These are phyloP conservation scores for Teunomyces barrocoloradensis DNA, from an alignment of 805 yeast genomes.

Conservation along the genomic window DNA sequence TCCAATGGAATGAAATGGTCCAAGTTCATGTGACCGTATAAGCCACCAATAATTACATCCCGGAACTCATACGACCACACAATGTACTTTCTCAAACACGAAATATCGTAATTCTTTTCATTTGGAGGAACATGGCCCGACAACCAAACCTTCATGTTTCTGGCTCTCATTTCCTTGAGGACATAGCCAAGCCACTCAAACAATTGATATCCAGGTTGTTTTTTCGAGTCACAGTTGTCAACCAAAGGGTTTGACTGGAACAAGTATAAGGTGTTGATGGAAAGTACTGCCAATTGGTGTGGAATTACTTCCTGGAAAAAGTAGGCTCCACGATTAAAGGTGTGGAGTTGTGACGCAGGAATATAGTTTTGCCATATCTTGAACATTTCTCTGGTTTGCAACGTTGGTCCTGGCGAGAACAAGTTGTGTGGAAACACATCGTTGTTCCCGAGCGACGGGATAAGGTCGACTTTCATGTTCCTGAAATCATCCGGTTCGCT, in stretches of 20 bases:
- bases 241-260: constrained; percentile 78
- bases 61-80: constrained; percentile 83
- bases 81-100: constrained; percentile 72
- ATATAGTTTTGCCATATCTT: constrained; percentile 71
- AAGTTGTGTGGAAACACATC: constrained; percentile 89
- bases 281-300: constrained; percentile 68
- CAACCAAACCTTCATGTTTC: constrained; percentile 83
- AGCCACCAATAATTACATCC: constrained; percentile 78
- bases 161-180: constrained; percentile 65
- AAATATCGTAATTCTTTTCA: constrained; percentile 68
- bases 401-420: constrained; percentile 84
- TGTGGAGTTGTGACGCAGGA: constrained; percentile 74
- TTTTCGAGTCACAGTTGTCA: constrained; percentile 69
- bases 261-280: constrained; percentile 74
- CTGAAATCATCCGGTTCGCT: constrained; percentile 40
- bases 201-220: constrained; percentile 77
- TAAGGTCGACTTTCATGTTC: constrained; percentile 43
- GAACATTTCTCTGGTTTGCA: constrained; percentile 76
- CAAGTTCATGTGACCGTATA: constrained; percentile 87
- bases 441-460: constrained; percentile 81
- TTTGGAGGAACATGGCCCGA: constrained; percentile 89
- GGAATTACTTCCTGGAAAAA: constrained; percentile 79
- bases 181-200: constrained; percentile 77
- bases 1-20: constrained; percentile 83
- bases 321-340: constrained; percentile 72